These are phyloP conservation scores for Pascua guehoae DNA, from an alignment of 1,284 basidiomycete genomes.

Conservation along the genomic window DNA sequence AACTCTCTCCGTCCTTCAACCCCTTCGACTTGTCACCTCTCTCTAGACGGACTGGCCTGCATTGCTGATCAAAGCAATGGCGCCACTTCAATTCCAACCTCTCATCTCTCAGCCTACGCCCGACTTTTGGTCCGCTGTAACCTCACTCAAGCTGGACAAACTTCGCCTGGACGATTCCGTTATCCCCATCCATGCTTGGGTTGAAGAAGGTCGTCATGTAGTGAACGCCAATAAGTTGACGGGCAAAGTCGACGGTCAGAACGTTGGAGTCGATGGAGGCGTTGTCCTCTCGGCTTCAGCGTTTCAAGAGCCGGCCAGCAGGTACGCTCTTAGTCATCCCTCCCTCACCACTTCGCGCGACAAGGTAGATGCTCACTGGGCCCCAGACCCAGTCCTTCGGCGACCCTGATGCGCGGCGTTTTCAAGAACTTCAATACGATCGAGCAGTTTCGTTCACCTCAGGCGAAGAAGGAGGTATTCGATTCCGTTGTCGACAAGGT, in stretches of 20 bases:
- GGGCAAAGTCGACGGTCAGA: not conserved
- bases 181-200: slow-evolving; percentile 63
- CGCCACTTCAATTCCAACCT: slow-evolving; percentile 73
- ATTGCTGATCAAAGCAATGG: slow-evolving; percentile 24
- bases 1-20: not conserved
- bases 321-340: not conserved
- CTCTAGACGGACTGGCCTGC: not conserved
- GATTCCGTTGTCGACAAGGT: slow-evolving; percentile 65
- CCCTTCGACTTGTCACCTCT: not conserved
- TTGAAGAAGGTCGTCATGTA: slow-evolving; percentile 67
- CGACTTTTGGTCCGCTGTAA: slow-evolving; percentile 88
- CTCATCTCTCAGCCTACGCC: slow-evolving; percentile 83
- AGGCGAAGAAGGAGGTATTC: slow-evolving; percentile 76
- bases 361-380: not conserved
- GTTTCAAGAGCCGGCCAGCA: slow-evolving; percentile 28
- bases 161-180: slow-evolving; percentile 76
- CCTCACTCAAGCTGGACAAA: slow-evolving; percentile 84
- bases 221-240: slow-evolving; percentile 54
- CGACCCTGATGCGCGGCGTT: slow-evolving; percentile 57
- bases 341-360: no score
- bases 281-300: slow-evolving; percentile 26
- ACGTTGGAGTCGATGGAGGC: slow-evolving; percentile 37
- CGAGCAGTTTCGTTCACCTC: slow-evolving; percentile 86
- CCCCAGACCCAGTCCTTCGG: slow-evolving; percentile 32
- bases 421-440: slow-evolving; percentile 95